Percentiles rank a stretch among this genome's conserved stretches.
phyloP scores from a whole-genome alignment of 345 rosid species.

The Trapa incisa region DNA sequence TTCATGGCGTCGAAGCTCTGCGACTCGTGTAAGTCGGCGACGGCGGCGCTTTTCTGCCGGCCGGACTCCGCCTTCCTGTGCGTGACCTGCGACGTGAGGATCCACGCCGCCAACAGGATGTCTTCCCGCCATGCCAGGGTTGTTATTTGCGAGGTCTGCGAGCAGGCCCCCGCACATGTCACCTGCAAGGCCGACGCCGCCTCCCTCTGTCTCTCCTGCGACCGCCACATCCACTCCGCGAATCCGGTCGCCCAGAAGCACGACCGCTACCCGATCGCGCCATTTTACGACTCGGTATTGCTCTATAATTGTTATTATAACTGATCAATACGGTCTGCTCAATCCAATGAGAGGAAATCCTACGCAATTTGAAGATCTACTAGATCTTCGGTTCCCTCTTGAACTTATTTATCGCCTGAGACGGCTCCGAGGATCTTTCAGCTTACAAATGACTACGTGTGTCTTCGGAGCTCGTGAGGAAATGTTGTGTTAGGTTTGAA shows the following conservation, averaged over 20 bases:
- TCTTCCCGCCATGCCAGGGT: conserved; percentile 95
- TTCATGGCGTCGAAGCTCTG: conserved; percentile 82
- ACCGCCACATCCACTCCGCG: conserved; percentile 94
- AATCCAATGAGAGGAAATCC: too few relatives aligned
- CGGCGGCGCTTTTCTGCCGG: conserved; percentile 71
- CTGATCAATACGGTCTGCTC: too few relatives aligned
- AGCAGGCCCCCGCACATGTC: conserved; percentile 94
- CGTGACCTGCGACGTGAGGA: conserved; percentile 59
- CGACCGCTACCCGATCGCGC: conserved; percentile 71
- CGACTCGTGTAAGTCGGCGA: conserved; percentile 88
- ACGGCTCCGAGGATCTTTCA: too few relatives aligned
- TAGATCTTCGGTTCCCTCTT: too few relatives aligned
- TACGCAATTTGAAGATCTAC: too few relatives aligned
- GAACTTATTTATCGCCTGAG: too few relatives aligned
- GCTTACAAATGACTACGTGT: too few relatives aligned
- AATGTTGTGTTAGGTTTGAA: too few relatives aligned
- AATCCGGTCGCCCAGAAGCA: conserved; percentile 84
- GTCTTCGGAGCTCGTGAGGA: too few relatives aligned
- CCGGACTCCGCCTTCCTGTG: conserved; percentile 93
- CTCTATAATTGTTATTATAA: too few relatives aligned
- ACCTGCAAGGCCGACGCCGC: conserved; percentile 99
- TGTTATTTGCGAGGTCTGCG: conserved; percentile 90
- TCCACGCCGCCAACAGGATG: conserved; percentile 90
- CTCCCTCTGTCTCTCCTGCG: conserved; percentile 84
- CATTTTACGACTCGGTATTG: conserved; percentile 48